Evolutionary conservation across 1,139 yeast species (phyloP), one percentile per base, ranked within the genome.

Genomic region (Nakaseomyces nivariensis): DNA sequence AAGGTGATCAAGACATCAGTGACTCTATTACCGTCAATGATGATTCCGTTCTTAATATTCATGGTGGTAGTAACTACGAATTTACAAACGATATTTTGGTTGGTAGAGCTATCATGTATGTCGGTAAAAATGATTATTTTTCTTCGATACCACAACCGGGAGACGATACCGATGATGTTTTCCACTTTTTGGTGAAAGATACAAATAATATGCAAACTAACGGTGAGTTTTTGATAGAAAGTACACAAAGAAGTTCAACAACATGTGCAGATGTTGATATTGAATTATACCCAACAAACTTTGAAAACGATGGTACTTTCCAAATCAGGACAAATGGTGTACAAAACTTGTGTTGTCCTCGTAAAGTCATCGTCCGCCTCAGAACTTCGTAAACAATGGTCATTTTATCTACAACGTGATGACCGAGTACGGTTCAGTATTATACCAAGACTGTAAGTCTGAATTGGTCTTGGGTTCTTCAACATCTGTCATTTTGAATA

Each of bases 271-370:
- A 38, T 25, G 32, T 26, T 24, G 32, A 38, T 38, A 38, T 38
- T 38, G 43, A 38, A 38, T 25, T 38, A 25, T 38, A 38, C 25
- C 43, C 43, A 38, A 38, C 32, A 38, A 38, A 38, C 25, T 26
- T 38, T 24, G 8, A 38, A 38, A 38, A 38, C 11, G 43, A 38
- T 38, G 43, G 43, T 24, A 38, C 43, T 24, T 38, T 38, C 22
- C 31, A 38, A 38, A 38, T 38, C 17, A 38, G 7, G 9, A 38
- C 43, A 25, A 31, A 31, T 7, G 43, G 32, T 38, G 13, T 13
- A 5, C 32, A 24, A 26, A 26, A 26, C 9, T 4, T 26, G 11
- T 38, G 43, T 11, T 38, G 43, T 25, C 5, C 29, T 5, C 29
- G 32, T 4, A 11, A 24, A 38, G 32, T 26, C 17, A 25, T 38